Percentiles rank a stretch among this genome's conserved stretches.
Conservation (phyloP, 169 alveolate species). For the Babesia ovis region DNA sequence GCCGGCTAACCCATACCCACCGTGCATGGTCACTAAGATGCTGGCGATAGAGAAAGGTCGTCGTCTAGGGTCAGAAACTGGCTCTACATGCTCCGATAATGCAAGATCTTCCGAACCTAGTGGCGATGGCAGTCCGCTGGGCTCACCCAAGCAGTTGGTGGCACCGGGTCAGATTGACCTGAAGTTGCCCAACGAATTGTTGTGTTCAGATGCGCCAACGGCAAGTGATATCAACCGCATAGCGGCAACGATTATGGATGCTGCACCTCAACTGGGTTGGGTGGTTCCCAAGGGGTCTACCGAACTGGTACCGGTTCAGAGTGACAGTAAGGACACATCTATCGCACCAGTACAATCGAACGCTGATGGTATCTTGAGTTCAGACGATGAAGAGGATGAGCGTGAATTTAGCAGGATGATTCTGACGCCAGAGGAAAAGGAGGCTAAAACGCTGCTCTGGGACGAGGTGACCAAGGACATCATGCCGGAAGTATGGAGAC, state of each 20-base stretch:
- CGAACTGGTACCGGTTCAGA: neutral
- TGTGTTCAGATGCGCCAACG: slow-evolving; percentile 64
- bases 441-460: slow-evolving; percentile 81
- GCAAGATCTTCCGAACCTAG: slow-evolving; percentile 23
- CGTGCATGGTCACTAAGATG: slow-evolving; percentile 70
- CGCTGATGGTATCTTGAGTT: slow-evolving; percentile 14
- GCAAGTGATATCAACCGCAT: slow-evolving; percentile 58
- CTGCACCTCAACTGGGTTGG: slow-evolving; percentile 36
- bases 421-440: slow-evolving; percentile 78
- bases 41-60: slow-evolving; percentile 52
- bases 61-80: slow-evolving; percentile 35
- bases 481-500: slow-evolving; percentile 78
- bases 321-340: neutral
- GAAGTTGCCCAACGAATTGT: slow-evolving; percentile 37
- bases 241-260: slow-evolving; percentile 39
- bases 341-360: neutral
- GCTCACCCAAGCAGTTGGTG: slow-evolving; percentile 28
- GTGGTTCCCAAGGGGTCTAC: neutral
- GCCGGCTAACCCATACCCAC: slow-evolving; percentile 83
- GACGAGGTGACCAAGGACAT: slow-evolving; percentile 83
- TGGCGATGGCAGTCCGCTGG: slow-evolving; percentile 23
- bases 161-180: slow-evolving; percentile 21
- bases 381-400: slow-evolving; percentile 72
- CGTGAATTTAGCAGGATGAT: slow-evolving; percentile 69
- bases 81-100: slow-evolving; percentile 56